A percentile compares a stretch with the other conserved stretches of the same genome.
These are phyloP conservation scores for Vitis amurensis DNA, from an alignment of 164 flowering plant genomes.

Conservation along the genomic window DNA sequence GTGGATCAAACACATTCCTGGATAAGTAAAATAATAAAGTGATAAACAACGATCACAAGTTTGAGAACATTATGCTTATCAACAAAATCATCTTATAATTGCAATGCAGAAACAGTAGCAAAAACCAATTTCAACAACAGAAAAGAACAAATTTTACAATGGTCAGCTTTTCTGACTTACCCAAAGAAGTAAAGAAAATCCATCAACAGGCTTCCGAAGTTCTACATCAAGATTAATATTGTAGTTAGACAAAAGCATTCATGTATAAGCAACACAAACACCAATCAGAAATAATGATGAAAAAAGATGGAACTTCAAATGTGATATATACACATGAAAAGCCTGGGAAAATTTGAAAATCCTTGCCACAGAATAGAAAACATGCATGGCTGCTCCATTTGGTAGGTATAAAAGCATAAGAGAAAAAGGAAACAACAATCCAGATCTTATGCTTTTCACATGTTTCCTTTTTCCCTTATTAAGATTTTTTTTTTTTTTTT, in stretches of 20 bases:
- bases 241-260: background rate
- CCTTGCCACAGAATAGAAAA: background rate
- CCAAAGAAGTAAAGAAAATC: constrained; percentile 97
- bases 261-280: background rate
- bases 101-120: background rate
- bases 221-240: constrained; percentile 47
- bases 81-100: background rate
- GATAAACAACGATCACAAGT: background rate
- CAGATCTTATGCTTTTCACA: too few relatives aligned
- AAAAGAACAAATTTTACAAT: background rate
- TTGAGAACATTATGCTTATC: background rate
- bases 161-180: constrained; percentile 40
- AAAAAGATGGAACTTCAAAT: background rate
- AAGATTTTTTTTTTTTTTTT: too few relatives aligned
- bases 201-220: constrained; percentile 85
- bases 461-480: too few relatives aligned
- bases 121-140: background rate
- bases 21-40: background rate
- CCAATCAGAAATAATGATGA: background rate
- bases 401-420: too few relatives aligned
- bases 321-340: too few relatives aligned
- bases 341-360: too few relatives aligned
- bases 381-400: too few relatives aligned
- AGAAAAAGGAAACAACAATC: too few relatives aligned
- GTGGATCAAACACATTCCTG: constrained; percentile 98